Percentiles rank a stretch among this genome's conserved stretches.
These are phyloP conservation scores for Chytriomyces sp. DNA, from an alignment of 192 early-diverging fungal species.

Conservation along the genomic window DNA sequence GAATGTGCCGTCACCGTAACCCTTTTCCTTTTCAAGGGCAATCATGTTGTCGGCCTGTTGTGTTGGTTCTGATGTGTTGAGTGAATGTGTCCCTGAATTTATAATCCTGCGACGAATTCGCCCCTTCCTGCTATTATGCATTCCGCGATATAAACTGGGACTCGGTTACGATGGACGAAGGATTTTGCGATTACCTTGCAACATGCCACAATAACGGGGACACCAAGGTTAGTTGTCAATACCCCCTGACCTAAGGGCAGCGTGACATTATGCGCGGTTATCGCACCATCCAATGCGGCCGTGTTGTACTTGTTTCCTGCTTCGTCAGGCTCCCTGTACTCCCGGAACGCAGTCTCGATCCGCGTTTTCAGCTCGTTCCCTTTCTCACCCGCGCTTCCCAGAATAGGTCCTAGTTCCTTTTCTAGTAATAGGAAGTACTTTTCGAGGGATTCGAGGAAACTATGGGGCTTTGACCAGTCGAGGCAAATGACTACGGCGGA, in stretches of 20 bases:
- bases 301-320: constrained; percentile 2
- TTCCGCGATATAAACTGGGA: too few relatives aligned
- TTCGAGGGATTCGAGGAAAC: constrained; percentile 77
- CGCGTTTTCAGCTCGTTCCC: too few relatives aligned
- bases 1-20: constrained; percentile 89
- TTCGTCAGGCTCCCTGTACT: constrained; percentile 14
- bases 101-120: background rate
- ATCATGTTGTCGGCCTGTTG: constrained; percentile 69
- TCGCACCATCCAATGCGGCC: background rate
- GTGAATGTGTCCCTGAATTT: background rate
- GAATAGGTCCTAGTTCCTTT: constrained; percentile 53
- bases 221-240: constrained; percentile 81
- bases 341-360: constrained; percentile 8
- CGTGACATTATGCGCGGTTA: constrained; percentile 9
- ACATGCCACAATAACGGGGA: constrained; percentile 89
- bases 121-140: too few relatives aligned
- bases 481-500: constrained; percentile 76
- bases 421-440: constrained; percentile 77
- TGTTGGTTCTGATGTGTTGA: background rate
- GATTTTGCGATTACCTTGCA: constrained; percentile 67
- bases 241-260: constrained; percentile 75
- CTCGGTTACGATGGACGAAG: too few relatives aligned
- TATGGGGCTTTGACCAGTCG: constrained; percentile 91
- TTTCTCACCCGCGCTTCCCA: constrained; percentile 34
- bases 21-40: constrained; percentile 76